Conservation (phyloP, 768 basidiomycete species). For the Suillus decipiens region DNA sequence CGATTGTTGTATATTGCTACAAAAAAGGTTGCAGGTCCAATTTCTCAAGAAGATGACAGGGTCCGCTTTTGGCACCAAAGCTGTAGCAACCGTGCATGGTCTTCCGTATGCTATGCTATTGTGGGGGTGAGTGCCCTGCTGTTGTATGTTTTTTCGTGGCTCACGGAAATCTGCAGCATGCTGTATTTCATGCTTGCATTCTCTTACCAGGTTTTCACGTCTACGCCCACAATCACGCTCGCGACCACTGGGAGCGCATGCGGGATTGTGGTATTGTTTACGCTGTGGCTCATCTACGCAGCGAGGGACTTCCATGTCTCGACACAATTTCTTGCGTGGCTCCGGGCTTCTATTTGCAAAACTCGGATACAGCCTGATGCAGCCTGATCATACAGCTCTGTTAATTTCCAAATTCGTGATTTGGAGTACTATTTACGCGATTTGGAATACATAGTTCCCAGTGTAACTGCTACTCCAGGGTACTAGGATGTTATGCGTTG, state of each 20-base stretch:
- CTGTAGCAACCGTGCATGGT: conserved; percentile 48
- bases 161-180: conserved; percentile 20
- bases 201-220: conserved; percentile 24
- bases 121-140: conserved; percentile 46
- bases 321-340: neutral
- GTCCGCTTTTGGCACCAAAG: conserved; percentile 38
- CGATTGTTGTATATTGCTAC: neutral
- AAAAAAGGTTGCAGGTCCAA: neutral
- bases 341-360: neutral
- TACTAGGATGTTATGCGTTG: neutral
- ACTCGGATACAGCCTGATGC: neutral
- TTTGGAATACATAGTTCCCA: neutral
- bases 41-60: conserved; percentile 4
- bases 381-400: neutral
- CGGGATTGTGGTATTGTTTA: conserved; percentile 18
- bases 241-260: conserved; percentile 20
- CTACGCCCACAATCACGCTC: conserved; percentile 17
- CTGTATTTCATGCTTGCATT: conserved; percentile 28
- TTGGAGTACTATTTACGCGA: neutral
- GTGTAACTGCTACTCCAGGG: neutral
- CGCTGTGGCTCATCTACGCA: conserved; percentile 20
- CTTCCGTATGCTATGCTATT: conserved; percentile 52
- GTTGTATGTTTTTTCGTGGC: neutral
- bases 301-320: conserved; percentile 4
- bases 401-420: neutral